Conservation (phyloP, 2,329 filamentous ascomycete species). For the Chaetoscypha palmicola region DNA sequence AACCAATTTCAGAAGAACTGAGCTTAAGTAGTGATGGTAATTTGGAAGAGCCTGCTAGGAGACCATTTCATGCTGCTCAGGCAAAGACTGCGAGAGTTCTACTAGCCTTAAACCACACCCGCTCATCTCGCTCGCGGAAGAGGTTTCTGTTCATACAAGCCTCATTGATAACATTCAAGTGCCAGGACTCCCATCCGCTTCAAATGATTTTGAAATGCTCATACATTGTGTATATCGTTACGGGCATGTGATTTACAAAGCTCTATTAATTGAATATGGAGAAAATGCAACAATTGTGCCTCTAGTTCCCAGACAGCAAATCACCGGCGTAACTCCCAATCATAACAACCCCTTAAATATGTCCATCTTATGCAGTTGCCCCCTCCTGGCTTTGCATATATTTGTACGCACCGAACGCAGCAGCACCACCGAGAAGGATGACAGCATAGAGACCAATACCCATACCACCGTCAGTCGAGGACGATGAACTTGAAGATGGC, state of each 20-base stretch:
- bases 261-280: conserved; percentile 19
- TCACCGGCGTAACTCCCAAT: too few relatives aligned
- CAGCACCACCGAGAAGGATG: conserved; percentile 66
- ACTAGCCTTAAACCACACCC: too few relatives aligned
- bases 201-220: neutral
- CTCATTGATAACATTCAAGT: too few relatives aligned
- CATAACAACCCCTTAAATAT: too few relatives aligned
- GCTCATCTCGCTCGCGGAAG: too few relatives aligned
- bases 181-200: neutral
- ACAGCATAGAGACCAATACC: conserved; percentile 77
- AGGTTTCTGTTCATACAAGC: too few relatives aligned
- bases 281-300: conserved; percentile 24
- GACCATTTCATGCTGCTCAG: too few relatives aligned
- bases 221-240: neutral
- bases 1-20: neutral
- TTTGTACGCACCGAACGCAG: conserved; percentile 78
- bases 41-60: too few relatives aligned
- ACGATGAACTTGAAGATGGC: conserved; percentile 43
- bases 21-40: too few relatives aligned
- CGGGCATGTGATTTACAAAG: neutral
- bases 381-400: conserved; percentile 55
- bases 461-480: conserved; percentile 47
- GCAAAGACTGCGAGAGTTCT: too few relatives aligned
- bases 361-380: too few relatives aligned
- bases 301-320: too few relatives aligned